phyloP scores from a whole-genome alignment of 2,329 filamentous ascomycete genomes.

The Rutstroemia sp. region DNA sequence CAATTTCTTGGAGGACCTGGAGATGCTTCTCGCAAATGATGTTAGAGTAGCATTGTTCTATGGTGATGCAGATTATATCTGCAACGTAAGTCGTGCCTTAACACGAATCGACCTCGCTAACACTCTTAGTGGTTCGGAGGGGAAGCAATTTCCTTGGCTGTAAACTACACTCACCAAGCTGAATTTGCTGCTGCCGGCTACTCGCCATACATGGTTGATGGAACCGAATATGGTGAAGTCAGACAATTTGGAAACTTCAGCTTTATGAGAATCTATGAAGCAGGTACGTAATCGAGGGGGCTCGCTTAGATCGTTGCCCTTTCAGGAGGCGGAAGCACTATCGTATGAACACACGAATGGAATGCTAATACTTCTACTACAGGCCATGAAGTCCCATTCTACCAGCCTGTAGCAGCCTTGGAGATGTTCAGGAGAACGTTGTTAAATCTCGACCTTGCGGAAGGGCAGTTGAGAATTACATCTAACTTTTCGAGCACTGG shows the following conservation, averaged over 20 bases:
- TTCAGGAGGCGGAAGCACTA: no score
- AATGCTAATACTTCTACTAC: slow-evolving; percentile 3
- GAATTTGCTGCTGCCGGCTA: slow-evolving; percentile 49
- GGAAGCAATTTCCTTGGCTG: slow-evolving; percentile 46
- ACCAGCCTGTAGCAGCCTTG: slow-evolving; percentile 22
- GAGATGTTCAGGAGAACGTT: slow-evolving; percentile 26
- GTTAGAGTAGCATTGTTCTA: slow-evolving; percentile 48
- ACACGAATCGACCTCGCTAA: not conserved
- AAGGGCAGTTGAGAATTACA: slow-evolving; percentile 31
- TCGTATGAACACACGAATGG: not conserved
- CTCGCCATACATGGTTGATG: slow-evolving; percentile 46
- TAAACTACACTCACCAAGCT: slow-evolving; percentile 36
- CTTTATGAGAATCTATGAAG: slow-evolving; percentile 24
- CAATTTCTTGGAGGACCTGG: slow-evolving; percentile 43
- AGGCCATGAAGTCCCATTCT: slow-evolving; percentile 22
- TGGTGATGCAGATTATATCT: slow-evolving; percentile 39
- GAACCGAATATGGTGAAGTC: slow-evolving; percentile 47
- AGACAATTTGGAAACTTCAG: slow-evolving; percentile 48
- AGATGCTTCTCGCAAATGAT: slow-evolving; percentile 38
- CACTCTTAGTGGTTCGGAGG: slow-evolving; percentile 40
- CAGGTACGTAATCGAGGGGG: slow-evolving; percentile 3
- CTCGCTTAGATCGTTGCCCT: no score
- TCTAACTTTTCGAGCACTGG: slow-evolving; percentile 19
- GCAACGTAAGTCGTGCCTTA: slow-evolving; percentile 12
- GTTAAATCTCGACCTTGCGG: slow-evolving; percentile 32